Evolutionary conservation across 2,329 filamentous ascomycete species (phyloP).

Genomic region (Aplosporella prunicola): DNA sequence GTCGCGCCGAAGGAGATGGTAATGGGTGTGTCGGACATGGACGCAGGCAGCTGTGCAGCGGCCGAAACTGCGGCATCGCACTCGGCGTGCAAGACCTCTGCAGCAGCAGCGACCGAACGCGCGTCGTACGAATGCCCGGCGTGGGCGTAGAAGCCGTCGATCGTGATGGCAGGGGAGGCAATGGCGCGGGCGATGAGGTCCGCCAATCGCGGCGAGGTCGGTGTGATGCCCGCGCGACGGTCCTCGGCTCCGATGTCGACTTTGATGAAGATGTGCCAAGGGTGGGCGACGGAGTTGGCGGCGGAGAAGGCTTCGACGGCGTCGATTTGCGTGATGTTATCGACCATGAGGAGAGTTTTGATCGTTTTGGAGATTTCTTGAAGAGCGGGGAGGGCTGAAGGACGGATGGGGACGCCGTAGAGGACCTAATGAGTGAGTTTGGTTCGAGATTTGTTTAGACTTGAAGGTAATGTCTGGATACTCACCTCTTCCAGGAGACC

Average conservation of each 20-base stretch:
- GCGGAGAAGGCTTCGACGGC: conserved; percentile 2
- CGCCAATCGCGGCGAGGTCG: conserved; percentile 2
- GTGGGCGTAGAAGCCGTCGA: conserved; percentile 12
- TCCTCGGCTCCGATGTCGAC: conserved; percentile 10
- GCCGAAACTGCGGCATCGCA: conserved; percentile 4
- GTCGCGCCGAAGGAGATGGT: conserved; percentile 6
- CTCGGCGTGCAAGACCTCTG: conserved; percentile 4
- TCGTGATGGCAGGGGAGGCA: conserved; percentile 1
- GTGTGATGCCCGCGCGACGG: conserved; percentile 7
- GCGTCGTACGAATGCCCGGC: conserved; percentile 7
- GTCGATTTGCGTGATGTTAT: conserved; percentile 8
- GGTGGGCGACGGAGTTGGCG: not conserved
- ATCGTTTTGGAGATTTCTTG: not conserved
- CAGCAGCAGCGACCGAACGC: not conserved
- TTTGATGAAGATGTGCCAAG: conserved; percentile 9
- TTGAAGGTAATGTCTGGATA: too few species aligned
- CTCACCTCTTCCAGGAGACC: conserved; percentile 5
- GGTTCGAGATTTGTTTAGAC: not conserved
- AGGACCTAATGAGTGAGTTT: not conserved
- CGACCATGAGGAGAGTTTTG: conserved; percentile 10
- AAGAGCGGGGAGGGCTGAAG: conserved; percentile 3
- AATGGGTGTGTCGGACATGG: not conserved
- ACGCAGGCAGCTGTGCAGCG: not conserved
- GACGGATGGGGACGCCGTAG: conserved; percentile 9
- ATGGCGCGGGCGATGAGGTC: conserved; percentile 1